phyloP scores from a whole-genome alignment of 441 rosid genomes.

The Eutrema salsugineum region DNA sequence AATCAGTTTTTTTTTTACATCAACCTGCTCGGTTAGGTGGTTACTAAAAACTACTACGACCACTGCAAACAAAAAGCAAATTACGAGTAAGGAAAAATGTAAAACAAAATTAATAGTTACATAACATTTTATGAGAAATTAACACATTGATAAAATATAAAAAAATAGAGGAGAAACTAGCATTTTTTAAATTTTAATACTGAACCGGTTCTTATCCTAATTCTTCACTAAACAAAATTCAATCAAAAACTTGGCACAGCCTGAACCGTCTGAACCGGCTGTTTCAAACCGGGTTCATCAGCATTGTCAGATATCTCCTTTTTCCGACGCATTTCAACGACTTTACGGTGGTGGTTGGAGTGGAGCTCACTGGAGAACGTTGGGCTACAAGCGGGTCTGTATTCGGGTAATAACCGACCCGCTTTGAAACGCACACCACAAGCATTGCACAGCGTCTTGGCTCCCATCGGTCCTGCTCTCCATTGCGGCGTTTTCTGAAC shows the following conservation, averaged over 20 bases:
- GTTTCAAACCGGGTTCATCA: constrained; percentile 36
- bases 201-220: constrained; percentile 26
- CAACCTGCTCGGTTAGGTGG: not conserved
- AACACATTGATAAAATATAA: no score
- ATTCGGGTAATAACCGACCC: constrained; percentile 87
- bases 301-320: constrained; percentile 10
- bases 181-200: no score
- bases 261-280: constrained; percentile 12
- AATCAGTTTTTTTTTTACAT: no score
- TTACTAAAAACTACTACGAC: not conserved
- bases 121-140: not conserved
- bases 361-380: constrained; percentile 75
- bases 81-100: not conserved
- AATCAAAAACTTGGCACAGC: constrained; percentile 14
- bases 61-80: not conserved
- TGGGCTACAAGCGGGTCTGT: constrained; percentile 95
- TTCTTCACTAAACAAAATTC: not conserved
- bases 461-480: constrained; percentile 84
- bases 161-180: no score
- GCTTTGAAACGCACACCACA: constrained; percentile 94
- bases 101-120: not conserved
- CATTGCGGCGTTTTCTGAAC: constrained; percentile 95
- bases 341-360: constrained; percentile 89
- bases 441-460: constrained; percentile 90
- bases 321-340: constrained; percentile 67